Conservation (phyloP, 352 stramenopile species). For the Phytopythium vexans region DNA sequence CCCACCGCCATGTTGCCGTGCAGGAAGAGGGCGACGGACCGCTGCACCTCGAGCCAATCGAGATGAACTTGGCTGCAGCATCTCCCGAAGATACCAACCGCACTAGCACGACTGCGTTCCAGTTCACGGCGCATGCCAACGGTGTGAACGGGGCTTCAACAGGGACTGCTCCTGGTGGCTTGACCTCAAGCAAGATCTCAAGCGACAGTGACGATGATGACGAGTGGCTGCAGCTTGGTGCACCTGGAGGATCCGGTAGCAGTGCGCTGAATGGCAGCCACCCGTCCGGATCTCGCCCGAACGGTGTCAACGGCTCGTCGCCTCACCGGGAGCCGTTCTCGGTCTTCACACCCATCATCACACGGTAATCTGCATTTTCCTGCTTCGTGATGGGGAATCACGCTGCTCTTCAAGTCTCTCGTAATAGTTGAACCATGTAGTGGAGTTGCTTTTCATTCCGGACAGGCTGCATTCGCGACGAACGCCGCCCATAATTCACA, state of each 20-base stretch:
- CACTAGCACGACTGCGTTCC: too few species aligned
- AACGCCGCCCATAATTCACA: neutral
- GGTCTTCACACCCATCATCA: conserved; percentile 85
- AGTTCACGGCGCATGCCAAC: conserved; percentile 5
- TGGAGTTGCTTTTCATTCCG: neutral
- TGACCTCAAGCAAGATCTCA: neutral
- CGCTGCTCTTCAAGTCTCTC: too few species aligned
- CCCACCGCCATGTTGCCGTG: neutral
- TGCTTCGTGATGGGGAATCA: too few species aligned
- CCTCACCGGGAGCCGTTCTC: conserved; percentile 66
- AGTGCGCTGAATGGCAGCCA: conserved; percentile 9
- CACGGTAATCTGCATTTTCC: conserved; percentile 35
- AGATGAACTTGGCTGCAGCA: neutral
- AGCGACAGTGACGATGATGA: conserved; percentile 17
- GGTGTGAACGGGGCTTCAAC: conserved; percentile 11
- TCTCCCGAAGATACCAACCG: neutral
- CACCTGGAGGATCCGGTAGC: neutral
- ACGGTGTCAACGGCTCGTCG: conserved; percentile 17
- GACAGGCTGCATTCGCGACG: neutral
- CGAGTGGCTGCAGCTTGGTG: conserved; percentile 1
- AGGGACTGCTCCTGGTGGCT: neutral
- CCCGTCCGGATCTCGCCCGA: neutral
- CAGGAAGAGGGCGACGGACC: conserved; percentile 5
- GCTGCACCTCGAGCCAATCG: conserved; percentile 8
- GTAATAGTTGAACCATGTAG: neutral